phyloP scores from a whole-genome alignment of 2,329 filamentous ascomycete genomes.

The Botrytis hyacinthi region DNA sequence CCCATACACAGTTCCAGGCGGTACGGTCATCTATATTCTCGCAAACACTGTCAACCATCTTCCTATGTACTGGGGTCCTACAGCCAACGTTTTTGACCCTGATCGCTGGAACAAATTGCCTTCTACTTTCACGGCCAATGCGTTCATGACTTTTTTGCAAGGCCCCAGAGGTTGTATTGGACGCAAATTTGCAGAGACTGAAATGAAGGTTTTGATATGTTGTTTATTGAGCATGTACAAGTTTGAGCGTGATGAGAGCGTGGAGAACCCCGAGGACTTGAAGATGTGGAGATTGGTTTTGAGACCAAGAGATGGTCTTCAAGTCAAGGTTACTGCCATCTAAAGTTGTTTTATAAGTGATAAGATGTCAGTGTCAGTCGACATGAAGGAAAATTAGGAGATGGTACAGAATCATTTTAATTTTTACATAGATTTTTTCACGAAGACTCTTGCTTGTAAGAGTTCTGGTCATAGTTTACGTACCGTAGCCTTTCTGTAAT shows the following conservation, averaged over 20 bases:
- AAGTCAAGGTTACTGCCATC: conserved; percentile 10
- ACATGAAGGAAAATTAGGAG: background rate
- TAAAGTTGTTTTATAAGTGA: conserved; percentile 31
- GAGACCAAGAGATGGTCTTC: conserved; percentile 44
- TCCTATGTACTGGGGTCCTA: conserved; percentile 43
- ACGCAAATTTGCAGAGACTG: conserved; percentile 40
- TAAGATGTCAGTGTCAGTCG: too few relatives aligned
- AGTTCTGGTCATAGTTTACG: background rate
- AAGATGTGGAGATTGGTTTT: conserved; percentile 51
- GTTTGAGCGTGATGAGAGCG: conserved; percentile 40
- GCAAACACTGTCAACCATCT: conserved; percentile 45
- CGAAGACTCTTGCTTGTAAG: background rate
- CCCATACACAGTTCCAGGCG: conserved; percentile 43
- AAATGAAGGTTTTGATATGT: conserved; percentile 40
- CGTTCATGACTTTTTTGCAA: conserved; percentile 32
- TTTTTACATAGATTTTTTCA: background rate
- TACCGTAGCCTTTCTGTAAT: background rate
- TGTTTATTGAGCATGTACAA: conserved; percentile 39
- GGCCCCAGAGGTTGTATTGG: conserved; percentile 40
- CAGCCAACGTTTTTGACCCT: conserved; percentile 44
- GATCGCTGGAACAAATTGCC: conserved; percentile 45
- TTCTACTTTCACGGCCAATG: conserved; percentile 38
- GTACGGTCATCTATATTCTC: conserved; percentile 46
- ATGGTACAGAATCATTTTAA: background rate
- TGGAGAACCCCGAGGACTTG: conserved; percentile 45